Percentiles rank a stretch among this genome's conserved stretches.
phyloP scores from a whole-genome alignment of 2,329 filamentous ascomycete species.

The Saccharata proteae region DNA sequence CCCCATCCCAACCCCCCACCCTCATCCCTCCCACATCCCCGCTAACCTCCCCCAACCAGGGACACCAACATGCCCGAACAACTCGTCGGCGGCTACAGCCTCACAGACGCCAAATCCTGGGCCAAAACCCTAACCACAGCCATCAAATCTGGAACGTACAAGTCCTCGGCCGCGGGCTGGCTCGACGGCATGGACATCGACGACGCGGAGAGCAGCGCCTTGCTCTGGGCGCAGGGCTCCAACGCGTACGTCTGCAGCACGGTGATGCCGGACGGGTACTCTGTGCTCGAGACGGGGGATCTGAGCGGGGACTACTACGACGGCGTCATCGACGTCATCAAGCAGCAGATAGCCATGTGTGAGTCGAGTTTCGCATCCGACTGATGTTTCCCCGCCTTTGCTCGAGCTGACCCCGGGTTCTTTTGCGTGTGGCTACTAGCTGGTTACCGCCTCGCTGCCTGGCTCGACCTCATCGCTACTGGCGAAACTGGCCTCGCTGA shows the following conservation, averaged over 20 bases:
- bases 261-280: constrained; percentile 27
- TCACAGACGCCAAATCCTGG: constrained; percentile 27
- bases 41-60: too few species aligned
- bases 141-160: constrained; percentile 28
- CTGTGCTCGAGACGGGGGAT: constrained; percentile 24
- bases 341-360: constrained; percentile 33
- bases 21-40: too few species aligned
- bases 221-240: constrained; percentile 31
- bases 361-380: constrained; percentile 10
- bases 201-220: constrained; percentile 23
- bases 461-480: constrained; percentile 22
- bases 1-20: not conserved
- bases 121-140: constrained; percentile 23
- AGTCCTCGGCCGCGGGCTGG: constrained; percentile 17
- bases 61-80: constrained; percentile 34
- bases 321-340: constrained; percentile 25
- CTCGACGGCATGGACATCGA: constrained; percentile 23
- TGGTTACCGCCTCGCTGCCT: constrained; percentile 24
- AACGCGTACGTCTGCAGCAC: constrained; percentile 31
- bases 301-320: constrained; percentile 25
- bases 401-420: too few species aligned
- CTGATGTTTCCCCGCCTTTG: not conserved
- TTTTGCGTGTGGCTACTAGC: constrained; percentile 10
- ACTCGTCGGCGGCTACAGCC: constrained; percentile 25
- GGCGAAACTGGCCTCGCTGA: constrained; percentile 8